Percentiles rank a stretch among this genome's conserved stretches.
phyloP scores from a whole-genome alignment of 495 filamentous ascomycete genomes.

The Podospora fimiseda region DNA sequence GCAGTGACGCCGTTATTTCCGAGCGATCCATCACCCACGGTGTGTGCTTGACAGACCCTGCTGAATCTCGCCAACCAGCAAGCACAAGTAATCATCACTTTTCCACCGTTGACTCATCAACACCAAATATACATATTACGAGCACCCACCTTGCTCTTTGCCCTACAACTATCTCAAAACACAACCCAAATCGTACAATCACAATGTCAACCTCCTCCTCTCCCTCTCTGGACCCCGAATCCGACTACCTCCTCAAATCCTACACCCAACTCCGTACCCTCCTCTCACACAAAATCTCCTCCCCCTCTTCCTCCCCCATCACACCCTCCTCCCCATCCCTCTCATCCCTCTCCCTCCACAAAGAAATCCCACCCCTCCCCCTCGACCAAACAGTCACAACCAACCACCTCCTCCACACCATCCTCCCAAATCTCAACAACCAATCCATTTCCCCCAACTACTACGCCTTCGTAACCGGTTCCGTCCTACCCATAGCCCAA shows the following conservation, averaged over 20 bases:
- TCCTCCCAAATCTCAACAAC: constrained; percentile 61
- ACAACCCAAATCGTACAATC: background rate
- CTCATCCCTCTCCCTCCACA: constrained; percentile 22
- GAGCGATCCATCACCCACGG: too few species aligned
- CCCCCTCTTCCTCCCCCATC: constrained; percentile 7
- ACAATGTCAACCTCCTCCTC: too few species aligned
- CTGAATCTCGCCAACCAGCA: too few species aligned
- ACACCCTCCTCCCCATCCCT: constrained; percentile 16
- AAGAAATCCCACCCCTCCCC: constrained; percentile 10
- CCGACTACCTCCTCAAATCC: constrained; percentile 12
- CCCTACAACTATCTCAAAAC: background rate
- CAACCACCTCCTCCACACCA: constrained; percentile 45
- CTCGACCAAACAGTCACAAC: constrained; percentile 22
- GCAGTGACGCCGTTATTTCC: too few species aligned
- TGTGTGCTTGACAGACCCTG: too few species aligned
- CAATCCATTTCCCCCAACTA: constrained; percentile 59
- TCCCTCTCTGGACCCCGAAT: constrained; percentile 3
- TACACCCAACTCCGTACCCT: constrained; percentile 16
- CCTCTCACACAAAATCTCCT: background rate
- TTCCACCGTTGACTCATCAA: too few species aligned
- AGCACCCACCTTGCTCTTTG: background rate
- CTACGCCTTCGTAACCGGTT: constrained; percentile 86
- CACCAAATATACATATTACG: background rate
- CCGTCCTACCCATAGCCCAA: constrained; percentile 69
- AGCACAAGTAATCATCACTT: too few species aligned